Conservation (phyloP, 179 eudicot genomes). For the Sideroxylon spinosum region DNA sequence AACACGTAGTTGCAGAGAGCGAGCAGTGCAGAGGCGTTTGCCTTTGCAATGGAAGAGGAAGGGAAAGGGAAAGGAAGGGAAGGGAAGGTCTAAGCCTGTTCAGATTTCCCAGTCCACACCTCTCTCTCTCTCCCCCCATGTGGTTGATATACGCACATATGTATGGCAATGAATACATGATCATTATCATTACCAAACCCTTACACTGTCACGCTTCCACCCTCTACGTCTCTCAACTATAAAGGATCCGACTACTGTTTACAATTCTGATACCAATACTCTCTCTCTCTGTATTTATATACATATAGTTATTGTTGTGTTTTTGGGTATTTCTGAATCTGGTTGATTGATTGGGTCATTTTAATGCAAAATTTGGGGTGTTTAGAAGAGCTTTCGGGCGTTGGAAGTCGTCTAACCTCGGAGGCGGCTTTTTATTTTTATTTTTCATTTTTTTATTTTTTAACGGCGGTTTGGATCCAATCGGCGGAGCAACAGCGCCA, state of each 20-base stretch:
- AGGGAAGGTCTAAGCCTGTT: too few relatives aligned
- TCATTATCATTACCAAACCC: not conserved
- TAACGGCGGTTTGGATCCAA: constrained; percentile 11
- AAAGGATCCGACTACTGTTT: too few relatives aligned
- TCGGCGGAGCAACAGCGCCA: constrained; percentile 71
- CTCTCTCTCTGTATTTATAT: not conserved
- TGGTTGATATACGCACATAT: too few relatives aligned
- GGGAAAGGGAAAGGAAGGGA: too few relatives aligned
- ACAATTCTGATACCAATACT: not conserved
- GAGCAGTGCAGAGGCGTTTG: too few relatives aligned
- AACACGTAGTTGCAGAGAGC: not conserved
- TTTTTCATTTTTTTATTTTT: too few relatives aligned
- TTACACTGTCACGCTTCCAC: not conserved
- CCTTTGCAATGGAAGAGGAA: too few relatives aligned
- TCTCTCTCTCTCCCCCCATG: not conserved
- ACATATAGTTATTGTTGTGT: not conserved
- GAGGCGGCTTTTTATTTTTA: not conserved
- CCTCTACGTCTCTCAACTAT: not conserved
- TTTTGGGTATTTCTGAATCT: not conserved
- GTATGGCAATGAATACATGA: too few relatives aligned
- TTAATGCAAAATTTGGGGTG: not conserved
- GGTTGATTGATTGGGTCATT: not conserved
- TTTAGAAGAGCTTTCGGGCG: not conserved
- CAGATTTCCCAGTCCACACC: not conserved
- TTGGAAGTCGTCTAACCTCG: not conserved